Base-by-base conservation (phyloP, 2,329 filamentous ascomycete species). In the Endoconidiophora laricicola region DNA sequence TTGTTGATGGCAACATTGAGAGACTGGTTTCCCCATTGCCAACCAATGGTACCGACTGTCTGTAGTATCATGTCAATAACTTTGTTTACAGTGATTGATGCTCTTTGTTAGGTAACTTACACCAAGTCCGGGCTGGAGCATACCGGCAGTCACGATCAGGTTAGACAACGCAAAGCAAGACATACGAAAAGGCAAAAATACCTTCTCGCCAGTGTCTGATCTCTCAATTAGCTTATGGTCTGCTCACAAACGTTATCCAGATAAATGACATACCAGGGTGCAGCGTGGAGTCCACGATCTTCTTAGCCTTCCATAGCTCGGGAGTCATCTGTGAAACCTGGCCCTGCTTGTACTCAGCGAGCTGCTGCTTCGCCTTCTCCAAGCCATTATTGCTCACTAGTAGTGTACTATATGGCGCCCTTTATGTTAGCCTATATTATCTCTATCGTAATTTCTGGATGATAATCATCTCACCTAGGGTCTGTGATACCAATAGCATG, bases 1-100 rank as follows among this genome's bases (percentile, higher is more conserved):
- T 79, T 87, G 74, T 98, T 98, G 73, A 98, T 90, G 57, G 86
- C 90, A 24, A 98, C 91, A 64, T 98, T 98, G 59, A 98, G 81
- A 10, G 88, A 95, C 69, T 98, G 91, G 67, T 98, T 98, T 57
- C 84, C 78, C 52, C 95, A 78, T 68, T 98, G 91, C 91, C 91
- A 98, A 57, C 82, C 81, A 37, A 96, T 72, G 4, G 86, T 95
- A 48, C 90, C 91, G 40, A 76, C 74, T 42, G 82, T 94, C 73
- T 83, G 56, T 43, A 20, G 40, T 16, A 29, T 22, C 7, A 33
- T 36, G 16, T 26, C 6, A 6, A 33, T 36, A 23, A 45, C 14
- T 50, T 55, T 38, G 54, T 54, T 57, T 39, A 5, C 46, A 38
- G 6, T 18, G 18, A 3, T 24, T 22, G 16, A 44, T 38, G 9